A percentile compares a stretch with the other conserved stretches of the same genome.
These are phyloP conservation scores for Phragmites australis DNA, from an alignment of 176 grass and related monocot genomes.

Conservation along the genomic window DNA sequence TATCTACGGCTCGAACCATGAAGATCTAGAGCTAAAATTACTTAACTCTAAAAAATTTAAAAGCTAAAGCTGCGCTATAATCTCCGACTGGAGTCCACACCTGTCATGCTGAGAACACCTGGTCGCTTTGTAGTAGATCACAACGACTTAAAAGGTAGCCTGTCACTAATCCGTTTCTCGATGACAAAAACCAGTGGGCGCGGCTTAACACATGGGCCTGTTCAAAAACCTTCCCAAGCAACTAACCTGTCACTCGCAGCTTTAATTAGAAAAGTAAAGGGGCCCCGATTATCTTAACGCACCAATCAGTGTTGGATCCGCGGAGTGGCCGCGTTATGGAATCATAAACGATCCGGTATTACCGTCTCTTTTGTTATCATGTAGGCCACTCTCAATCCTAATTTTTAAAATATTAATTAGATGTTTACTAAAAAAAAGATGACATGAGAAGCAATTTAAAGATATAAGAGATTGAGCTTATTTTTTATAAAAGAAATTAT, in stretches of 20 bases:
- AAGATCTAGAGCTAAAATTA: too few species aligned
- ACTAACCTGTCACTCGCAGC: not conserved
- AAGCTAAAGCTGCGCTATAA: too few species aligned
- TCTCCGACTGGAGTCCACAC: too few species aligned
- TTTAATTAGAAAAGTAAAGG: not conserved
- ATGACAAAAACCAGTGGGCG: not conserved
- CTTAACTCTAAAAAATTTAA: too few species aligned
- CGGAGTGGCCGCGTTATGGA: slow-evolving; percentile 9
- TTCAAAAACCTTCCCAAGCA: slow-evolving; percentile 25
- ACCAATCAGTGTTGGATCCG: slow-evolving; percentile 16
- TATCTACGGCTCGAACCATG: too few species aligned
- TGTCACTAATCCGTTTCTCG: not conserved
- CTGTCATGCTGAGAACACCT: not conserved
- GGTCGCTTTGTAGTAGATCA: not conserved
- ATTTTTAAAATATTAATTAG: too few species aligned
- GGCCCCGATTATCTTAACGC: not conserved
- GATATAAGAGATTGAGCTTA: too few species aligned
- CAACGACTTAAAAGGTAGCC: not conserved
- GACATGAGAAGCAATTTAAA: too few species aligned
- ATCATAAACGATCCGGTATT: not conserved
- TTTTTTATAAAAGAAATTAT: too few species aligned
- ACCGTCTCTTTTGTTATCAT: too few species aligned
- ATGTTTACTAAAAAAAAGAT: too few species aligned
- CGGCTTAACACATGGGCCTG: not conserved
- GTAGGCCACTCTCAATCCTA: too few species aligned